Evolutionary conservation across 192 early-diverging fungal genomes (phyloP).

Genomic region (Spizellomyces punctatus): DNA sequence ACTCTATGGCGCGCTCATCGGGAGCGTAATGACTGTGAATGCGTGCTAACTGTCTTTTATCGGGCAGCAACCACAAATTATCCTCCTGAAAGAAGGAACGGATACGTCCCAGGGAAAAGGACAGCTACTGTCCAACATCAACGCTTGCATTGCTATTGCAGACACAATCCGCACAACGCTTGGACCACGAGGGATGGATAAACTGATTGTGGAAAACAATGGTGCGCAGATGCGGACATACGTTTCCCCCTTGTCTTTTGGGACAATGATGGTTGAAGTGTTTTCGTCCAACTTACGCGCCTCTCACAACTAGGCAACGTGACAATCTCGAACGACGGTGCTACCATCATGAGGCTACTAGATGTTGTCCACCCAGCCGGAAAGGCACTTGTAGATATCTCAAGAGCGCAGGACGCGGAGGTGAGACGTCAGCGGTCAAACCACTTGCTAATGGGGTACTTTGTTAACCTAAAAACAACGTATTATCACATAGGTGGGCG

Average conservation of each 20-base stretch:
- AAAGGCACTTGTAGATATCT: conserved; percentile 97
- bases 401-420: conserved; percentile 97
- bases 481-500: conserved; percentile 70
- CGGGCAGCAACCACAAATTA: conserved; percentile 92
- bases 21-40: not conserved
- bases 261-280: no score
- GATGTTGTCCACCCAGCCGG: conserved; percentile 99
- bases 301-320: conserved; percentile 62
- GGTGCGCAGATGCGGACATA: conserved; percentile 46
- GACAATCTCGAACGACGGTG: conserved; percentile 99
- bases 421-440: conserved; percentile 26
- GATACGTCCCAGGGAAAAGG: conserved; percentile 97
- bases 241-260: not conserved
- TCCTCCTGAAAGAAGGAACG: conserved; percentile 98
- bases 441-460: not conserved
- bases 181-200: conserved; percentile 99
- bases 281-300: not conserved
- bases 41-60: not conserved
- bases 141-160: conserved; percentile 91
- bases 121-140: conserved; percentile 97
- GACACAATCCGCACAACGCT: conserved; percentile 96
- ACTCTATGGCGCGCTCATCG: not conserved
- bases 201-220: conserved; percentile 93
- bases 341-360: conserved; percentile 96
- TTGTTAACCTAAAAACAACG: not conserved